Evolutionary conservation across 371 early-diverging fungal species (phyloP).

Genomic region (Zopfochytrium polystomum): DNA sequence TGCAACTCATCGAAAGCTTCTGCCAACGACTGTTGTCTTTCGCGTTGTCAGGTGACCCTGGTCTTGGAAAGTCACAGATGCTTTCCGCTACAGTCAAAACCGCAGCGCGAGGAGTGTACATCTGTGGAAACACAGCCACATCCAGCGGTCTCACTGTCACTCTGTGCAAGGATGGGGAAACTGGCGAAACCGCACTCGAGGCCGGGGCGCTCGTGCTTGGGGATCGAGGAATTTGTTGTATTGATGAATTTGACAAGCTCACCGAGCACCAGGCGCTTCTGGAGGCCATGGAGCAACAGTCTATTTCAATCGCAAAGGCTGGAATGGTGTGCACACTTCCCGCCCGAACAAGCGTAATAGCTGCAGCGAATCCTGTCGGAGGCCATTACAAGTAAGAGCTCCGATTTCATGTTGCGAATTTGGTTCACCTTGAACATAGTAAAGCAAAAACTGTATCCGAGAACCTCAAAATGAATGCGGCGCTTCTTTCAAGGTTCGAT

Average conservation of each 20-base stretch:
- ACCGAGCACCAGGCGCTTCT: constrained; percentile 91
- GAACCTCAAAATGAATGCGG: constrained; percentile 65
- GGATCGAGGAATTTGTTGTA: constrained; percentile 98
- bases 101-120: constrained; percentile 97
- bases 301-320: constrained; percentile 98
- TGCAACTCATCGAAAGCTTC: background rate
- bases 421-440: constrained; percentile 42
- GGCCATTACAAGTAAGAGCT: constrained; percentile 44
- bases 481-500: constrained; percentile 74
- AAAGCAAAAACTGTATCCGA: constrained; percentile 73
- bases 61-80: constrained; percentile 98
- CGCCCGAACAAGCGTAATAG: constrained; percentile 96
- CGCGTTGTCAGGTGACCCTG: constrained; percentile 94
- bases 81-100: constrained; percentile 78
- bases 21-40: constrained; percentile 9
- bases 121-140: constrained; percentile 89
- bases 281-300: constrained; percentile 99
- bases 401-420: background rate
- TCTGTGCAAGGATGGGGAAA: constrained; percentile 65
- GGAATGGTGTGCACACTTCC: constrained; percentile 88
- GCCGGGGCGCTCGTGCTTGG: constrained; percentile 95
- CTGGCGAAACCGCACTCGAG: constrained; percentile 76
- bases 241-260: constrained; percentile 99
- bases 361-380: constrained; percentile 85
- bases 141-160: constrained; percentile 79